Evolutionary conservation across 2,329 filamentous ascomycete genomes (phyloP).

Genomic region (Diaporthe sp.): DNA sequence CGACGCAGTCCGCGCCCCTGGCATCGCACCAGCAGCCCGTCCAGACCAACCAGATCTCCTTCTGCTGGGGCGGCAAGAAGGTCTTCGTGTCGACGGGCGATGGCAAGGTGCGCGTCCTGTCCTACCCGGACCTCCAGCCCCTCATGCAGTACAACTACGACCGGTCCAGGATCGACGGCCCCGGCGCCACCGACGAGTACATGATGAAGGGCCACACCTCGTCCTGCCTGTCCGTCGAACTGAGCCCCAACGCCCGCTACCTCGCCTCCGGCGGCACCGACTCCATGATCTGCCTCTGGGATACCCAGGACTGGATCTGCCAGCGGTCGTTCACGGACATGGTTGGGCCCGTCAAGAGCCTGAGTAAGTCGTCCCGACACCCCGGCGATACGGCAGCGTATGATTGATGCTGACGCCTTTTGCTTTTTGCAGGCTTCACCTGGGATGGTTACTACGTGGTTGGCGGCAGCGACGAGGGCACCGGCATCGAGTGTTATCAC

Average conservation of each 20-base stretch:
- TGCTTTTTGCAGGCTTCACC: slow-evolving; percentile 70
- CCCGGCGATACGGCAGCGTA: background rate
- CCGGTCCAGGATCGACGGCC: slow-evolving; percentile 52
- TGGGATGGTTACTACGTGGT: slow-evolving; percentile 84
- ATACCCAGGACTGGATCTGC: slow-evolving; percentile 83
- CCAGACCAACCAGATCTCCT: slow-evolving; percentile 80
- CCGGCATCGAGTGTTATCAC: slow-evolving; percentile 78
- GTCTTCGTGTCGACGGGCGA: slow-evolving; percentile 80
- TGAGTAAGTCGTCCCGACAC: slow-evolving; percentile 63
- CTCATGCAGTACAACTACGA: slow-evolving; percentile 62
- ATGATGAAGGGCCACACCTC: slow-evolving; percentile 80
- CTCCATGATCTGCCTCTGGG: slow-evolving; percentile 82
- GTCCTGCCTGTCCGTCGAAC: slow-evolving; percentile 76
- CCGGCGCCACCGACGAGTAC: slow-evolving; percentile 62
- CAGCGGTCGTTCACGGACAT: slow-evolving; percentile 79
- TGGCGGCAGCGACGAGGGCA: slow-evolving; percentile 79
- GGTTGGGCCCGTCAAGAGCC: slow-evolving; percentile 77
- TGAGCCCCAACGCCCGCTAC: slow-evolving; percentile 79
- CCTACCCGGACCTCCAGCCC: slow-evolving; percentile 75
- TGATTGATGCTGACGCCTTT: slow-evolving; percentile 45
- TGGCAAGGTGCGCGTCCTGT: slow-evolving; percentile 78
- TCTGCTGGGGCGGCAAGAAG: slow-evolving; percentile 80
- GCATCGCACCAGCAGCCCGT: slow-evolving; percentile 72
- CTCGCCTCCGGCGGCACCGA: slow-evolving; percentile 83
- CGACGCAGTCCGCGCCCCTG: slow-evolving; percentile 68